phyloP scores from a whole-genome alignment of 768 basidiomycete species.

The Collybia mongolica region DNA sequence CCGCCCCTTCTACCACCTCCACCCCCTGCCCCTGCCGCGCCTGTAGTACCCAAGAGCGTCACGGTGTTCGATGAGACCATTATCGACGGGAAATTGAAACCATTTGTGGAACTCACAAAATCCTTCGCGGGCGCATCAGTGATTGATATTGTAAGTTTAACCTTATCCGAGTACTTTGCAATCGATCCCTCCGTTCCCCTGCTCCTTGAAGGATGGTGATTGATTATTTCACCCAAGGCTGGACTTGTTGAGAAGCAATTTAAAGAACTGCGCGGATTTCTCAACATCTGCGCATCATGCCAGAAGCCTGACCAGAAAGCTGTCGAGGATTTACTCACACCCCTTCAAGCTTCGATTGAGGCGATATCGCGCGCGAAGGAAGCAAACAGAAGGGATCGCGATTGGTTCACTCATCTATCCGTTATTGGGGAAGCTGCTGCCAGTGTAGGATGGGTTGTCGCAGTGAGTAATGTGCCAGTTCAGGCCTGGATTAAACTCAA shows the following conservation, averaged over 20 bases:
- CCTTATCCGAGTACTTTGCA: background rate
- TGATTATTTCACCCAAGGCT: slow-evolving; percentile 43
- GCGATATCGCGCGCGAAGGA: slow-evolving; percentile 83
- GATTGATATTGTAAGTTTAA: slow-evolving; percentile 67
- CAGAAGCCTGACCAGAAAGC: slow-evolving; percentile 71
- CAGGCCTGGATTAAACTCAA: background rate
- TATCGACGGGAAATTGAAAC: slow-evolving; percentile 70
- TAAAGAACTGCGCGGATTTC: slow-evolving; percentile 61
- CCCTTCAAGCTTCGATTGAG: slow-evolving; percentile 70
- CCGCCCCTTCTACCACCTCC: slow-evolving; percentile 35
- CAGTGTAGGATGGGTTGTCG: slow-evolving; percentile 84
- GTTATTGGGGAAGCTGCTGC: slow-evolving; percentile 81
- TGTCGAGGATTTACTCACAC: slow-evolving; percentile 58
- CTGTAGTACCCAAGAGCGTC: slow-evolving; percentile 56
- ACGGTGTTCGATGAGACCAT: slow-evolving; percentile 73
- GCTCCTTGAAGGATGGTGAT: background rate
- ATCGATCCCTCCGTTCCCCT: background rate
- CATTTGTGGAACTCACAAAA: slow-evolving; percentile 71
- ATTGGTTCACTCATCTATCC: slow-evolving; percentile 81
- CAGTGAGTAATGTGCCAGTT: slow-evolving; percentile 48
- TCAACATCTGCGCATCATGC: slow-evolving; percentile 69
- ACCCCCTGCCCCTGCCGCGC: slow-evolving; percentile 28
- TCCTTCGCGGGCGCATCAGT: slow-evolving; percentile 68
- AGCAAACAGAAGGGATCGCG: slow-evolving; percentile 71
- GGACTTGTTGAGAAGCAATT: slow-evolving; percentile 66